Conservation (phyloP, 768 basidiomycete species). For the Amanita polypyramis region DNA sequence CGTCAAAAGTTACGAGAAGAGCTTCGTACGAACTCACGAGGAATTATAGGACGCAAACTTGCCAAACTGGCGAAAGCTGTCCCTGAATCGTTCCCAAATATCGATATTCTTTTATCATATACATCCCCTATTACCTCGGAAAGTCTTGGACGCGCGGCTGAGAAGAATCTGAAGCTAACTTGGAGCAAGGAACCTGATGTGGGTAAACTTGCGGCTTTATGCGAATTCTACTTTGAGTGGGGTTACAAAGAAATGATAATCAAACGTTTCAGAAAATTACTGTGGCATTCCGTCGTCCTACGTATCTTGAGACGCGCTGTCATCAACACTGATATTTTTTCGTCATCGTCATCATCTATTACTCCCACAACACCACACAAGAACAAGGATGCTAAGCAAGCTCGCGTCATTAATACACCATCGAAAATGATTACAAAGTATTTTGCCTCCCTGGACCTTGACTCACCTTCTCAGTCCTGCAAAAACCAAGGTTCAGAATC, state of each 20-base stretch:
- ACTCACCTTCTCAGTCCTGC: constrained; percentile 12
- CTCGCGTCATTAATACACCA: constrained; percentile 30
- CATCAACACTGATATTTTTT: constrained; percentile 32
- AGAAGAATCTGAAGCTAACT: constrained; percentile 24
- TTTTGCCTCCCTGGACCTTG: constrained; percentile 37
- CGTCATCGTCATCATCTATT: neutral
- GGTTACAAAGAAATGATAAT: constrained; percentile 75
- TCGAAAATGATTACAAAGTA: constrained; percentile 46
- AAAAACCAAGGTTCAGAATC: constrained; percentile 15
- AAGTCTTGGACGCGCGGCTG: constrained; percentile 32
- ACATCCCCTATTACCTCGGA: constrained; percentile 69
- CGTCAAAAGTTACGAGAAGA: constrained; percentile 49
- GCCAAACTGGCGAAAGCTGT: constrained; percentile 53
- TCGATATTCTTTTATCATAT: constrained; percentile 71
- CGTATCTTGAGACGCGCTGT: constrained; percentile 60
- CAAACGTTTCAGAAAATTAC: constrained; percentile 72
- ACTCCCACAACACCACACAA: constrained; percentile 32
- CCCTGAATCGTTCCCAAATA: constrained; percentile 56
- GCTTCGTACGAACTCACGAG: constrained; percentile 57
- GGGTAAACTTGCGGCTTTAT: constrained; percentile 60
- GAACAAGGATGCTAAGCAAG: constrained; percentile 14
- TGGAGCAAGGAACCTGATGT: constrained; percentile 58
- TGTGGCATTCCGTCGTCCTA: constrained; percentile 70
- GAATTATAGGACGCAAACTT: constrained; percentile 54
- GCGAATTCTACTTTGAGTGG: constrained; percentile 91